phyloP scores from a whole-genome alignment of 2,329 filamentous ascomycete species.

The Gnomoniopsis smithogilvyi region DNA sequence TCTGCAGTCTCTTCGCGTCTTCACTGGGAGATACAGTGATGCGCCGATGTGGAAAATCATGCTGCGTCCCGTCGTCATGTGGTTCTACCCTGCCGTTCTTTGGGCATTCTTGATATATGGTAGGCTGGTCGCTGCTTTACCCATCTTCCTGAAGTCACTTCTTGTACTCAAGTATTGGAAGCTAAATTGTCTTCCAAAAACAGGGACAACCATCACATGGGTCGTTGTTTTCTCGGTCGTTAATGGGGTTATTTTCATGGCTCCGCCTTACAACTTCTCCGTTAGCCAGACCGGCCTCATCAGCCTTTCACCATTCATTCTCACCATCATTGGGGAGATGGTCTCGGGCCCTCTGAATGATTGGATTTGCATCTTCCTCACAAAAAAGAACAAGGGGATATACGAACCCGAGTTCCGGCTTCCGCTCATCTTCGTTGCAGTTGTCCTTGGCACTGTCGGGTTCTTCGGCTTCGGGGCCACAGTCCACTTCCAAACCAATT shows the following conservation, averaged over 20 bases:
- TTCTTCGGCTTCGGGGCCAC: conserved; percentile 46
- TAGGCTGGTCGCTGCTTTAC: conserved; percentile 33
- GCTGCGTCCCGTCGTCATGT: conserved; percentile 43
- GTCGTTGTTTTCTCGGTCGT: conserved; percentile 42
- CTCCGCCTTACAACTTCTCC: conserved; percentile 49
- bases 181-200: background rate
- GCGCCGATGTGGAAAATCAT: conserved; percentile 39
- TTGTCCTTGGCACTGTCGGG: conserved; percentile 38
- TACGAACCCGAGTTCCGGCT: conserved; percentile 54
- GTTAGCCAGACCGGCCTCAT: conserved; percentile 47
- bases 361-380: conserved; percentile 40
- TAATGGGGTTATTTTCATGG: conserved; percentile 46
- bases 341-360: conserved; percentile 44
- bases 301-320: conserved; percentile 46
- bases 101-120: conserved; percentile 50
- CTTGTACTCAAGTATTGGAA: too few species aligned
- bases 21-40: conserved; percentile 32
- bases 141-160: too few species aligned
- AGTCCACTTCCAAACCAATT: conserved; percentile 42
- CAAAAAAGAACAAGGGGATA: conserved; percentile 46
- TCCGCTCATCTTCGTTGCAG: conserved; percentile 37
- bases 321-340: conserved; percentile 42
- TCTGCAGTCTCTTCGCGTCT: conserved; percentile 31
- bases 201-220: conserved; percentile 26
- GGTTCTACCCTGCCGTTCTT: conserved; percentile 47